Evolutionary conservation across 768 basidiomycete genomes (phyloP), one percentile per base, ranked within the genome.

Genomic region (Boletus tomentosulus): DNA sequence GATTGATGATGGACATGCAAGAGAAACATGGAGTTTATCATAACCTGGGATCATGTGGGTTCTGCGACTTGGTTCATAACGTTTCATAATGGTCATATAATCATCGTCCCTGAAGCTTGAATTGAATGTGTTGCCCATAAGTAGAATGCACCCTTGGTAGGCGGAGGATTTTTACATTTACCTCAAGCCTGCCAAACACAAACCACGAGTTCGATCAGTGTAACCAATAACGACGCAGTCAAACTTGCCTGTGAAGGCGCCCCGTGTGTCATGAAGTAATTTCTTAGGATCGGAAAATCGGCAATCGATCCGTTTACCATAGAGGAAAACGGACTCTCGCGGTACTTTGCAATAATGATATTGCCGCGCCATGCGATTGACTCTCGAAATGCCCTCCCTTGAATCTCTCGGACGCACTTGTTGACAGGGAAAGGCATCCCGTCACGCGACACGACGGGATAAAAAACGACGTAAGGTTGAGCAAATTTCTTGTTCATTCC

Each of bases 361-460:
- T 90, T 89, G 24, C 89, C 89, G 46, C 87, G 79, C 89, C 89
- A 92, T 39, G 88, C 86, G 51, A 62, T 61, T 50, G 80, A 77
- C 64, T 89, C 87, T 60, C 72, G 76, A 70, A 78, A 89, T 19
- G 70, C 66, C 33, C 68, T 66, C 22, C 82, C 86, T 68, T 92
- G 89, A 55, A 90, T 85, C 49, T 90, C 88, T 25, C 81, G 80
- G 55, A 91, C 78, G 59, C 77, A 78, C 63, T 85, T 86, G 74
- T 92, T 92, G 62, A 87, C 66, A 3, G 89, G 89, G 70, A 92
- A 91, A 13, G 86, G 80, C 84, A 86, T 87, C 38, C 85, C 86
- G 60, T 90, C 87, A 54, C 87, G 85, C 47, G 88, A 87, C 35
- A 87, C 67, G 46, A 77, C 73, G 2, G 89, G 89, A 60, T 88